Base-by-base conservation (phyloP, 2,329 filamentous ascomycete genomes). In the Tolypocladium album region DNA sequence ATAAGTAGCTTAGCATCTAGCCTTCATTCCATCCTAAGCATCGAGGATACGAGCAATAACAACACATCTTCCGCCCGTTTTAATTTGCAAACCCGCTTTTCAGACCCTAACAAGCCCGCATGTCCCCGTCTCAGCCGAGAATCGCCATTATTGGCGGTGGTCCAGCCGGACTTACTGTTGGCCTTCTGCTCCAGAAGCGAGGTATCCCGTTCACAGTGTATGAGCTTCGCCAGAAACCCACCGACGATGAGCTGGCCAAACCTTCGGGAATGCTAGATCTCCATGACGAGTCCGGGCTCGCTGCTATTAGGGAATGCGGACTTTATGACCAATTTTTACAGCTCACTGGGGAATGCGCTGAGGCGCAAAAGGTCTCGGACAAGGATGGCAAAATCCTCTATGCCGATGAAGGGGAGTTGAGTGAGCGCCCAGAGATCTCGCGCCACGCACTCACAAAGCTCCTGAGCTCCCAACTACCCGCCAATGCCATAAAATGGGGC, bases 201-300 rank as follows among this genome's bases (percentile, higher is more conserved):
- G 60, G 65, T 57, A 66, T 75, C 50, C 67, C 67, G 4, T 70
- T 67, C 59, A 72, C 67, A 2, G 66, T 77, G 56, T 75, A 67
- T 40, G 74, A 76, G 45, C 66, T 72, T 1, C 71, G 71, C 11
- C 61, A 64, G 1, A 64, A 64, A 12, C 72, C 70, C 9, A 68
- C 67, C 2, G 58, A 64, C 0, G 65, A 64, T 3, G 67, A 69
- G 20, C 62, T 73, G 12, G 60, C 65, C 6, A 59, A 65, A 4
- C 70, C 70, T 2, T 71, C 69, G 7, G 79, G 80, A 8, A 76
- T 67, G 59, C 75, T 84, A 2, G 80, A 83, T 63, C 70, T 84
- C 1, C 79, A 83, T 64, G 69, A 72, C 1, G 64, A 71, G 6
- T 73, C 74, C 1, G 80, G 80, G 0, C 74, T 79, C 6, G 66